Evolutionary conservation across 1,284 basidiomycete genomes (phyloP).

Genomic region (Ustilago sp.): DNA sequence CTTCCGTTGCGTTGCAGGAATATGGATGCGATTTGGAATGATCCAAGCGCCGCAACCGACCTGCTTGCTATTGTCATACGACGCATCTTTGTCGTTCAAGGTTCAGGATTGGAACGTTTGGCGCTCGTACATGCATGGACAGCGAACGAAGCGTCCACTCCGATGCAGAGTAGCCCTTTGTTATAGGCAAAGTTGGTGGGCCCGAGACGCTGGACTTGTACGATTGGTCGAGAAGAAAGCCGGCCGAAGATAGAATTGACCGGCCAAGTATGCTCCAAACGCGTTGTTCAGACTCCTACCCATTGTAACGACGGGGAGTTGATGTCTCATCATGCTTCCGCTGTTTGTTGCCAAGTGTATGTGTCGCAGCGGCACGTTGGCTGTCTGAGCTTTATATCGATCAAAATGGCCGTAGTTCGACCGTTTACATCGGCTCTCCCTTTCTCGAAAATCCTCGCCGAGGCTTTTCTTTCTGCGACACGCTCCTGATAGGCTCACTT

Average conservation of each 20-base stretch:
- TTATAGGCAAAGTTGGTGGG: not conserved
- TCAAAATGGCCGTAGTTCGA: conserved; percentile 5
- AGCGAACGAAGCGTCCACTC: not conserved
- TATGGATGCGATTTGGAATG: not conserved
- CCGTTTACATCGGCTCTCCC: not conserved
- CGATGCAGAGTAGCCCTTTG: not conserved
- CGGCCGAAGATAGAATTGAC: conserved; percentile 1
- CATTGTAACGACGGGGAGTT: not conserved
- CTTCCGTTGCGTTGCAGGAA: conserved; percentile 4
- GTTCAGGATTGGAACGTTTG: not conserved
- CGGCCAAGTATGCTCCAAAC: not conserved
- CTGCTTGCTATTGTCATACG: conserved; percentile 3
- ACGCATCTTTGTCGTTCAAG: not conserved
- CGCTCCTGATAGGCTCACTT: not conserved
- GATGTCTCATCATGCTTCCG: not conserved
- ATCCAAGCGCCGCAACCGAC: not conserved
- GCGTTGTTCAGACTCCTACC: not conserved
- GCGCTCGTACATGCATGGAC: not conserved
- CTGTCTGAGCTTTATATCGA: conserved; percentile 9
- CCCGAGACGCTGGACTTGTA: not conserved
- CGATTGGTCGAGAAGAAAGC: not conserved
- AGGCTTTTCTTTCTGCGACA: not conserved
- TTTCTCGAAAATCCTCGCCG: not conserved
- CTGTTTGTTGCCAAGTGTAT: not conserved
- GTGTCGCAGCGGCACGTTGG: not conserved